Evolutionary conservation across 169 alveolate species (phyloP), one percentile per base, ranked within the genome.

Genomic region (Condylostoma magnum): DNA sequence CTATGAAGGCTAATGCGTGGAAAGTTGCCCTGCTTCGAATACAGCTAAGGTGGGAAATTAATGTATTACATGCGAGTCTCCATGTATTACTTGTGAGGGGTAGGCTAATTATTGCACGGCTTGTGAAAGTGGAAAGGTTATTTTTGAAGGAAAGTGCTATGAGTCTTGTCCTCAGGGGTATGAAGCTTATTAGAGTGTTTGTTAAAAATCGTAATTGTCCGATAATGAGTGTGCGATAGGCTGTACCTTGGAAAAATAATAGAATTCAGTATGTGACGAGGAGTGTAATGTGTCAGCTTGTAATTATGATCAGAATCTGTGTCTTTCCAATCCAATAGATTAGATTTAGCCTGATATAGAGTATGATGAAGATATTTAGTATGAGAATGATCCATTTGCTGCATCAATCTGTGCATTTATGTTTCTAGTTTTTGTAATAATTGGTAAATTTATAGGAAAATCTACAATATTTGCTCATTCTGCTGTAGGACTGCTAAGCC

Each of bases 201-300:
- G 48, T 38, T n/a, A n/a, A n/a, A n/a, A n/a, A n/a, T n/a, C n/a
- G n/a, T n/a, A n/a, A n/a, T n/a, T n/a, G n/a, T n/a, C 48, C 15
- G 48, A 41, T 15, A 41, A 41, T 15, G 65, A 53, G 18, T 63
- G 73, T 43, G 57, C 44, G 12, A 27, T 34, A 1, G 73, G 73
- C n/a, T 63, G 73, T 25, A 41, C 34, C 18, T 18, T 12, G 4
- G 30, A 22, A 37, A 4, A 22, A n/a, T 25, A 43, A 22, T 43
- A 37, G 6, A 44, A 63, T 28, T 4, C 37, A 12, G 44, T 25
- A 27, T 63, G 73, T 63, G 73, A 63, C 27, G 60, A 38, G 1
- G 44, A 18, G 4, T 63, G 73, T 31, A 43, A 63, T 20, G 58
- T 41, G 25, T 18, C 38, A 63, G 55, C 73, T 0, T 63, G 73